These are phyloP conservation scores for Hygrocybe punicea DNA, from an alignment of 768 basidiomycete genomes.

Conservation along the genomic window DNA sequence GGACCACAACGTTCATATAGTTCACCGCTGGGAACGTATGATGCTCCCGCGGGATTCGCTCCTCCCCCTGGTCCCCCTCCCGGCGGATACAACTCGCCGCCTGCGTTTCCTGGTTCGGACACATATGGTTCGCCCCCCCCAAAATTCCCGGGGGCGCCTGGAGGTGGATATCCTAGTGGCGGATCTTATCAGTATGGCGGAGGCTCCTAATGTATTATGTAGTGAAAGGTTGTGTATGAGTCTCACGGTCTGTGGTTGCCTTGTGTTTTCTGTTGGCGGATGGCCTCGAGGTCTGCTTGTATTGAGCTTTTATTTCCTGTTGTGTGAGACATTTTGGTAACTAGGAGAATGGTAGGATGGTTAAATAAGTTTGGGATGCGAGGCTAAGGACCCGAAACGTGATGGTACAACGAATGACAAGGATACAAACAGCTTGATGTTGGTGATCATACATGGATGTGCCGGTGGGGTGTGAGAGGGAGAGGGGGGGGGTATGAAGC, in stretches of 20 bases:
- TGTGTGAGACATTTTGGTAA: too few relatives aligned
- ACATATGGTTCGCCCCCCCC: conserved; percentile 27
- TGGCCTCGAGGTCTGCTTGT: neutral
- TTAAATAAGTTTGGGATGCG: neutral
- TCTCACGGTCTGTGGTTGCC: neutral
- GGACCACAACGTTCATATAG: conserved; percentile 5
- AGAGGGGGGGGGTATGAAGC: neutral
- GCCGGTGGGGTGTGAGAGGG: neutral
- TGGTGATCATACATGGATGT: neutral
- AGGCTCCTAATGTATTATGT: neutral
- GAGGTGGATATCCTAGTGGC: neutral
- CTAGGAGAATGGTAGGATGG: neutral
- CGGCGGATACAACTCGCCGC: conserved; percentile 21
- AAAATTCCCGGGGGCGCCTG: conserved; percentile 14
- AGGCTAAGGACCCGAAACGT: neutral
- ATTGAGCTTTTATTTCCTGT: too few relatives aligned
- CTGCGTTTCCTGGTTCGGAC: conserved; percentile 39
- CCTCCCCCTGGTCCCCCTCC: conserved; percentile 16
- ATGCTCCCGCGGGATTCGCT: neutral
- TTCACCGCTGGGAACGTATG: neutral
- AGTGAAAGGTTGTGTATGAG: neutral
- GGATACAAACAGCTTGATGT: neutral
- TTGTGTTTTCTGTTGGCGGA: neutral
- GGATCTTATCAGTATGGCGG: conserved; percentile 4
- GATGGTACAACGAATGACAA: neutral